These are phyloP conservation scores for Microascus cirrosus DNA, from an alignment of 2,329 filamentous ascomycete species.

Conservation along the genomic window DNA sequence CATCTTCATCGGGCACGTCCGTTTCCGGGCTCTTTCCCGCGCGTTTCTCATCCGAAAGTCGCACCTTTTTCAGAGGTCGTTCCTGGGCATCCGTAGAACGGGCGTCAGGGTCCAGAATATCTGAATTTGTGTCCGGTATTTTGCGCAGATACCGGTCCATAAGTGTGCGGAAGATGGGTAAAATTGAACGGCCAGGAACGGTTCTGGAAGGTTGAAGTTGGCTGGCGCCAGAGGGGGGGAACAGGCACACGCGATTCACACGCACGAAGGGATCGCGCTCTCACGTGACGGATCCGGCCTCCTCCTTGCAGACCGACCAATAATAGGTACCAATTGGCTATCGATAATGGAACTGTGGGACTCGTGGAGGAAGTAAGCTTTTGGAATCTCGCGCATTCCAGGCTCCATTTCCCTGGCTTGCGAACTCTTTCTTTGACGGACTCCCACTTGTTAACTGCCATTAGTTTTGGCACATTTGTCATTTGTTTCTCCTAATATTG, in stretches of 20 bases:
- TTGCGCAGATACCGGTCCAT: background rate
- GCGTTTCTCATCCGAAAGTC: background rate
- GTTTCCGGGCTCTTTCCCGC: background rate
- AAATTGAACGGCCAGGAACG: background rate
- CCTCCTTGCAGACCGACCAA: background rate
- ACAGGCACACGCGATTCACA: background rate
- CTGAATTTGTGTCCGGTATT: background rate
- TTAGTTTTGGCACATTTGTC: background rate
- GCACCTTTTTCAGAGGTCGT: background rate
- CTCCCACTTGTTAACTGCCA: background rate
- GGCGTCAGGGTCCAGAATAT: background rate
- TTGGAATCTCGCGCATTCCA: background rate
- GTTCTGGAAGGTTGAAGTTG: background rate
- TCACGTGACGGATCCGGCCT: background rate
- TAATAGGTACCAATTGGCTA: background rate
- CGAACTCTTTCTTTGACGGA: background rate
- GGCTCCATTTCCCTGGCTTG: background rate
- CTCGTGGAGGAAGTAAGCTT: background rate
- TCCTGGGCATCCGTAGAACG: background rate
- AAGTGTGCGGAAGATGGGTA: background rate
- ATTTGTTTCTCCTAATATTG: background rate
- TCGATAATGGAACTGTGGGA: background rate
- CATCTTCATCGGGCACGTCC: background rate
- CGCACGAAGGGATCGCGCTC: background rate
- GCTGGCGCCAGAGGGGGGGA: background rate